These are phyloP conservation scores for Carex cristatella DNA, from an alignment of 176 grass and related monocot genomes.

Conservation along the genomic window DNA sequence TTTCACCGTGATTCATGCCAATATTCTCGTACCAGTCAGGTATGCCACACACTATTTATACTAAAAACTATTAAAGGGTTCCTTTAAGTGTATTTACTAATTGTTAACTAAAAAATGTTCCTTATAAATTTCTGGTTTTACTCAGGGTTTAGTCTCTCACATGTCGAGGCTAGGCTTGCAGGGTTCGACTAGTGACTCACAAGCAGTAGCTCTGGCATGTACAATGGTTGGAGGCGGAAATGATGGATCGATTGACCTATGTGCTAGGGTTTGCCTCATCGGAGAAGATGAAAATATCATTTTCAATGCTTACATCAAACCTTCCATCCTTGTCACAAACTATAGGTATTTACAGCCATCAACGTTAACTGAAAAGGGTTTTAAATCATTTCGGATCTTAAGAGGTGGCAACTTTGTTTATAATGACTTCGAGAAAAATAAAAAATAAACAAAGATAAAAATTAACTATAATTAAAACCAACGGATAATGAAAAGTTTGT, in stretches of 20 bases:
- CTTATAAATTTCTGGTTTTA: not conserved
- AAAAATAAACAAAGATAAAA: not conserved
- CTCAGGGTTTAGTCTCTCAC: constrained; percentile 16
- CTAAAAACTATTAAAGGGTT: not conserved
- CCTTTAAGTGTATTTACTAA: not conserved
- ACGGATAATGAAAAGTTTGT: not conserved
- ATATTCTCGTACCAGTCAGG: constrained; percentile 53
- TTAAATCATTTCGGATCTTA: not conserved
- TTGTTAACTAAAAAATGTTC: not conserved
- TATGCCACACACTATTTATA: constrained; percentile 4
- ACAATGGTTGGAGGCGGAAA: constrained; percentile 76
- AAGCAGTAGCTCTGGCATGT: constrained; percentile 54
- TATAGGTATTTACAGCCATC: constrained; percentile 39
- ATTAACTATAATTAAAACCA: not conserved
- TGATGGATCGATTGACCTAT: constrained; percentile 65
- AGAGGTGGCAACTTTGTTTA: not conserved
- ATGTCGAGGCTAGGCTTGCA: constrained; percentile 54
- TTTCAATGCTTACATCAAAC: constrained; percentile 74
- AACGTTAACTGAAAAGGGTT: too few species aligned
- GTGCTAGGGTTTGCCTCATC: constrained; percentile 56
- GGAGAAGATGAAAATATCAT: constrained; percentile 70
- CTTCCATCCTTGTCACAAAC: constrained; percentile 53
- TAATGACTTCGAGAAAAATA: not conserved
- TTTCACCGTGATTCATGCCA: constrained; percentile 62
- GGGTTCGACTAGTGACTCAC: constrained; percentile 7